Base-by-base conservation (phyloP, 306 rosid genomes). In the Quercus agrifolia region DNA sequence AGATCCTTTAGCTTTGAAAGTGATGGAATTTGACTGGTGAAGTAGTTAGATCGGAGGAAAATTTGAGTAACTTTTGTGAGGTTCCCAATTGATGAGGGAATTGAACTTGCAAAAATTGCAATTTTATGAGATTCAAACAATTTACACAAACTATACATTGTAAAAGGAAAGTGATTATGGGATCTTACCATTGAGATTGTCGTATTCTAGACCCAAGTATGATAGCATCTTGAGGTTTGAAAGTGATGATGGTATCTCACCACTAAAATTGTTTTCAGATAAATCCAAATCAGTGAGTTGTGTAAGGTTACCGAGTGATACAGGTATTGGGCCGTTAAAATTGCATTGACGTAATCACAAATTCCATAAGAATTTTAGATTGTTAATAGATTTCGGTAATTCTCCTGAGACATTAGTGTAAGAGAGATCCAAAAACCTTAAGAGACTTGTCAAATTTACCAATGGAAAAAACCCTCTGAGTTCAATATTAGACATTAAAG, bases 31-130 rank as follows among this genome's bases (percentile, higher is more conserved):
- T 75, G 71, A 55, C 81, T 73, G 1, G 5, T 14, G 67, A 84
- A 2, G 1, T 71, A 41, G 21, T 84, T 84, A 5, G 0, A 0
- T 4, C 10, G 0, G 1, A 80, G 84, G 58, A 0, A 1, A 27
- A 84, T 49, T 1, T 0, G 0, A 27, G 46, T 71, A 1, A 80
- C 46, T 33, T 77, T 57, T 10, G 76, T 73, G n/a, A 79, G 74
- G 55, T 77, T 86, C 61, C 78, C 74, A 2, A 82, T 28, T 1
- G 77, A 77, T 17, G 12, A 3, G 31, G 77, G 77, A 70, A 74
- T 23, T 5, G 28, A 14, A 25, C 72, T 62, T 3, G 5, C 11
- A 23, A 79, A 79, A 71, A 0, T 63, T 27, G 31, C 70, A 75
- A 0, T 0, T 49, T 49, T 12, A 49, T 49, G 54, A 49, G 54